phyloP scores from a whole-genome alignment of 2,329 filamentous ascomycete species.

The Cladophialophora exuberans region DNA sequence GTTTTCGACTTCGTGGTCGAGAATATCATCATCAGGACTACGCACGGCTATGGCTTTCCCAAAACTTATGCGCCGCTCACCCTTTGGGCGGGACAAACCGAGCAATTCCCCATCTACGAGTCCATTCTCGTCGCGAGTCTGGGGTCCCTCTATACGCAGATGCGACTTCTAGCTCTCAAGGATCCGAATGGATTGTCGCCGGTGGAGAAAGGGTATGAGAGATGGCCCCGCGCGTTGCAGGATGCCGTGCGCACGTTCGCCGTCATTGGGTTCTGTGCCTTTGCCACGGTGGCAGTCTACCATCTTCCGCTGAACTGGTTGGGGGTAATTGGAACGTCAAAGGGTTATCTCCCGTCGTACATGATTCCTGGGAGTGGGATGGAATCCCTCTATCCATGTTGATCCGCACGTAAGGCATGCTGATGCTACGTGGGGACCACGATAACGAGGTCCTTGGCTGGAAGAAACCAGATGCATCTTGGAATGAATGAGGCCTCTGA shows the following conservation, averaged over 20 bases:
- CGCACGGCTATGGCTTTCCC: slow-evolving; percentile 4
- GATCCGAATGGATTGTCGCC: background rate
- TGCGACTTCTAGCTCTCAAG: slow-evolving; percentile 1
- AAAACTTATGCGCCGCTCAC: background rate
- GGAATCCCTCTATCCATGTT: background rate
- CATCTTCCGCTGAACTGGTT: slow-evolving; percentile 1
- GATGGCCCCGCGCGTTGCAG: background rate
- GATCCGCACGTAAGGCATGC: background rate
- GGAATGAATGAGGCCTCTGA: background rate
- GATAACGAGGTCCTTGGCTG: background rate
- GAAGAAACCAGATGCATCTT: background rate
- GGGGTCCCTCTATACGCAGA: slow-evolving; percentile 1
- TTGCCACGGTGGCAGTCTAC: background rate
- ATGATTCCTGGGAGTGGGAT: background rate
- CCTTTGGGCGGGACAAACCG: slow-evolving; percentile 1
- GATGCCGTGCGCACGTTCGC: background rate
- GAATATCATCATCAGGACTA: slow-evolving; percentile 2
- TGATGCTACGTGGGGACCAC: background rate
- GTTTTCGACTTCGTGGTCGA: slow-evolving; percentile 2
- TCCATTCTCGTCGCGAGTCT: slow-evolving; percentile 4
- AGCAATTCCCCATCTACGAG: slow-evolving; percentile 6
- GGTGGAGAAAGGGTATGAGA: background rate
- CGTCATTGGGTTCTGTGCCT: background rate
- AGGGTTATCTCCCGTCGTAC: background rate
- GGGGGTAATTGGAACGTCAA: background rate